Evolutionary conservation across 2,329 filamentous ascomycete species (phyloP).

Genomic region (Sporothrix brunneoviolacea): DNA sequence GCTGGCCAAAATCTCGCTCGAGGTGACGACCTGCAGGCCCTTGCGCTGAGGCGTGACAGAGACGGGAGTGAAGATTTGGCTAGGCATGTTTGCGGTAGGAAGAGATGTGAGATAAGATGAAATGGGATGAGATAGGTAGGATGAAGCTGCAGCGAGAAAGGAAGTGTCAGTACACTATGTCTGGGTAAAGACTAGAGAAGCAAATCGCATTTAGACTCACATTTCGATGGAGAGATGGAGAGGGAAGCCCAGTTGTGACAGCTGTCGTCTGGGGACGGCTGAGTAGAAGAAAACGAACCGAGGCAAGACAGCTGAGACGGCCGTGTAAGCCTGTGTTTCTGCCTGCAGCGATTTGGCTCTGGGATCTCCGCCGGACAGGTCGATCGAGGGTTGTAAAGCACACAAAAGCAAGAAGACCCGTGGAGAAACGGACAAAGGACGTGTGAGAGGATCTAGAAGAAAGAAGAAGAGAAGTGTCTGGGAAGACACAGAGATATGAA

Average conservation of each 20-base stretch:
- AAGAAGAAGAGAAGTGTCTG: too few relatives aligned
- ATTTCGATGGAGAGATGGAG: neutral
- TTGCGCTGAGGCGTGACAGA: conserved; percentile 42
- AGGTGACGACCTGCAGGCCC: conserved; percentile 37
- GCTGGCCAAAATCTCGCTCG: conserved; percentile 47
- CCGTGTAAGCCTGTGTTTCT: conserved; percentile 1
- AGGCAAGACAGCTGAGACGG: conserved; percentile 4
- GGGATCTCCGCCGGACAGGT: neutral
- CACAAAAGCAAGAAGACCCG: neutral
- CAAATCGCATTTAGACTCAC: too few relatives aligned
- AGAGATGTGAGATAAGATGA: too few relatives aligned
- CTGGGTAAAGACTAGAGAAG: too few relatives aligned
- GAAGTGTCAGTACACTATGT: too few relatives aligned
- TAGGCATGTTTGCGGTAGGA: conserved; percentile 32
- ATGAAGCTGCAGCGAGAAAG: neutral
- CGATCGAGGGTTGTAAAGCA: conserved; percentile 1
- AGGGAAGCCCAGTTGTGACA: too few relatives aligned
- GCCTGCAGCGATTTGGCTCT: neutral
- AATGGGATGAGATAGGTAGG: conserved; percentile 4
- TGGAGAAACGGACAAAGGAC: neutral
- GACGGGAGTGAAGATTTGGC: conserved; percentile 39
- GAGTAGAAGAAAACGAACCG: neutral
- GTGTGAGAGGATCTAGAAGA: neutral
- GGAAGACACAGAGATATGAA: too few relatives aligned
- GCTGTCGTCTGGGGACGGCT: too few relatives aligned